Conservation (phyloP, 202 grass and related monocot species). For the Hordeum pubiflorum region DNA sequence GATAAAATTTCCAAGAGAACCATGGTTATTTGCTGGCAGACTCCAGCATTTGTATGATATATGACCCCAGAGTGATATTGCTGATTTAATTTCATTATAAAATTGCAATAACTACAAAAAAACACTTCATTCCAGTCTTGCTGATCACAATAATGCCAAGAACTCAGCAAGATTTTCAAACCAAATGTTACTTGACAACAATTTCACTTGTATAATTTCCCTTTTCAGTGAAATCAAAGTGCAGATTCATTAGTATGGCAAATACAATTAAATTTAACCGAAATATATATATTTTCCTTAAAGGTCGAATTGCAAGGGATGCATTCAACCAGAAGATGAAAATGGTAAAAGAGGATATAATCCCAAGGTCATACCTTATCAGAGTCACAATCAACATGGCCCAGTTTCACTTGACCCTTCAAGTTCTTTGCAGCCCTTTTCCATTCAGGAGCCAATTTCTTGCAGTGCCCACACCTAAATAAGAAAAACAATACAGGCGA, state of each 20-base stretch:
- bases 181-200: neutral
- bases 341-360: slow-evolving; percentile 9
- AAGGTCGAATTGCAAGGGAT: neutral
- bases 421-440: slow-evolving; percentile 92
- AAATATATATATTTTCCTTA: neutral
- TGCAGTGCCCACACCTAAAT: slow-evolving; percentile 95
- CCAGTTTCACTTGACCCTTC: slow-evolving; percentile 91
- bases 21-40: neutral
- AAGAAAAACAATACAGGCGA: slow-evolving; percentile 16
- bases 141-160: neutral
- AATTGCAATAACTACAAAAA: neutral
- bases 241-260: neutral
- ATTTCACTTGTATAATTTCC: neutral
- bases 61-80: neutral
- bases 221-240: neutral
- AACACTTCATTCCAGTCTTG: neutral
- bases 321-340: slow-evolving; percentile 2
- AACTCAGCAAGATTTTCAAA: slow-evolving; percentile 1
- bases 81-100: neutral
- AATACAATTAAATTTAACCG: neutral
- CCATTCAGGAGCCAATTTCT: slow-evolving; percentile 99
- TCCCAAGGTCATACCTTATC: slow-evolving; percentile 55
- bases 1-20: neutral
- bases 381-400: slow-evolving; percentile 94
- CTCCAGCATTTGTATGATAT: neutral